Conservation (phyloP, 2,329 filamentous ascomycete genomes). For the Cordyceps militaris region DNA sequence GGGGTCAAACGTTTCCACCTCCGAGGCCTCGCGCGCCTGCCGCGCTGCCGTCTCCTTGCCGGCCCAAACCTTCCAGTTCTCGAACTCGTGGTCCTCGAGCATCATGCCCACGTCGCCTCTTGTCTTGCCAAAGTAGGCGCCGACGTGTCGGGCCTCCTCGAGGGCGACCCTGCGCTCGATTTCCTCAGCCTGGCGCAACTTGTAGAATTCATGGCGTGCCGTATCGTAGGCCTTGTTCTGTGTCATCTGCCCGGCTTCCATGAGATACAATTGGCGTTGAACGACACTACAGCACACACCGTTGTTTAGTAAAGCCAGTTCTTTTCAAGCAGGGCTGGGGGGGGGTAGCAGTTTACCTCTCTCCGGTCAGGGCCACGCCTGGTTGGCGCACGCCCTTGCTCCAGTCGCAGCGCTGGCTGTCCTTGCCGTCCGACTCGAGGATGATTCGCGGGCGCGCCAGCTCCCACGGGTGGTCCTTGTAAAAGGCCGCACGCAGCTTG, state of each 20-base stretch:
- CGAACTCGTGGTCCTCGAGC: slow-evolving; percentile 72
- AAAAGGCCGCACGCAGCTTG: slow-evolving; percentile 71
- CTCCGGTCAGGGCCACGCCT: slow-evolving; percentile 71
- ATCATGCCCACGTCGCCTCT: slow-evolving; percentile 70
- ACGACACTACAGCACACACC: slow-evolving; percentile 59
- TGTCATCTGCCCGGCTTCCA: slow-evolving; percentile 56
- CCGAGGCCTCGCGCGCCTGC: slow-evolving; percentile 33
- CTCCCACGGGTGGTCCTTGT: slow-evolving; percentile 94
- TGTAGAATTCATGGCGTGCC: slow-evolving; percentile 86
- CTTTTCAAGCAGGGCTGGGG: background rate
- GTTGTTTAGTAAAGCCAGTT: background rate
- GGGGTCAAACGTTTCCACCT: slow-evolving; percentile 41
- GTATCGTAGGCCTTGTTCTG: slow-evolving; percentile 72
- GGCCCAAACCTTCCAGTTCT: slow-evolving; percentile 83
- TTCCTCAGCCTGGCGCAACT: slow-evolving; percentile 72
- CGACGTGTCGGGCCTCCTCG: slow-evolving; percentile 80
- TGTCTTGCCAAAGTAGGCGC: slow-evolving; percentile 80
- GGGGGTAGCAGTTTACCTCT: slow-evolving; percentile 54
- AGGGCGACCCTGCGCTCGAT: slow-evolving; percentile 73
- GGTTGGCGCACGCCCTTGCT: slow-evolving; percentile 64
- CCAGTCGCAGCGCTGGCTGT: slow-evolving; percentile 73
- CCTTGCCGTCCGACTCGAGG: slow-evolving; percentile 78
- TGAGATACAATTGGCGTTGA: slow-evolving; percentile 82
- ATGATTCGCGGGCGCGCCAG: slow-evolving; percentile 80
- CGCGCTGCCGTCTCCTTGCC: slow-evolving; percentile 36